These are phyloP conservation scores for Plasmodium yoelii DNA, from an alignment of 169 alveolate genomes.

Conservation along the genomic window DNA sequence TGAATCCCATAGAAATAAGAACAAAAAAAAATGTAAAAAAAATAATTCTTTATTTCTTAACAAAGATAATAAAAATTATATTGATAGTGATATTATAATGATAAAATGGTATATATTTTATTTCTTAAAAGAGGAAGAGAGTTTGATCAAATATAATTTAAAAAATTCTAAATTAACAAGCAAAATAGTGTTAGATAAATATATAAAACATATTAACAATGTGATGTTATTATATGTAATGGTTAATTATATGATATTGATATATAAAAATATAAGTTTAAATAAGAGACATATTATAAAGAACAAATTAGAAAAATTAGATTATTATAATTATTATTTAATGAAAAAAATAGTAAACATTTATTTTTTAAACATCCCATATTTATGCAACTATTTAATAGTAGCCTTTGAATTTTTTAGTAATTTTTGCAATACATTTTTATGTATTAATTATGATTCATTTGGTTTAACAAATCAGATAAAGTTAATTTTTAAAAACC, in stretches of 20 bases:
- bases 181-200: constrained; percentile 14
- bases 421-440: constrained; percentile 20
- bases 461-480: constrained; percentile 14
- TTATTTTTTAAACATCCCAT: constrained; percentile 50
- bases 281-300: constrained; percentile 2
- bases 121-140: constrained; percentile 5
- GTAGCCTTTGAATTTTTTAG: constrained; percentile 34
- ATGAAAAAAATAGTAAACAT: constrained; percentile 28
- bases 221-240: constrained; percentile 3
- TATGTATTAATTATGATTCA: constrained; percentile 18
- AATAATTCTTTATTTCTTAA: background rate
- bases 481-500: constrained; percentile 7
- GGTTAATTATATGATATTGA: constrained; percentile 14
- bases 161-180: background rate
- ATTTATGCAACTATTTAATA: constrained; percentile 47
- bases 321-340: constrained; percentile 28
- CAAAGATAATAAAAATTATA: constrained; percentile 1
- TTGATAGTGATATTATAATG: constrained; percentile 36
- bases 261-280: constrained; percentile 13
- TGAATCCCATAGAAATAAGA: background rate
- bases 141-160: background rate
- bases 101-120: constrained; percentile 19
- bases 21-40: background rate
- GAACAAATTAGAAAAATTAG: constrained; percentile 15
- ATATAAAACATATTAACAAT: constrained; percentile 48